Percentiles rank a stretch among this genome's conserved stretches.
Evolutionary conservation across 345 rosid species (phyloP).

Genomic region (Kernera saxatilis): DNA sequence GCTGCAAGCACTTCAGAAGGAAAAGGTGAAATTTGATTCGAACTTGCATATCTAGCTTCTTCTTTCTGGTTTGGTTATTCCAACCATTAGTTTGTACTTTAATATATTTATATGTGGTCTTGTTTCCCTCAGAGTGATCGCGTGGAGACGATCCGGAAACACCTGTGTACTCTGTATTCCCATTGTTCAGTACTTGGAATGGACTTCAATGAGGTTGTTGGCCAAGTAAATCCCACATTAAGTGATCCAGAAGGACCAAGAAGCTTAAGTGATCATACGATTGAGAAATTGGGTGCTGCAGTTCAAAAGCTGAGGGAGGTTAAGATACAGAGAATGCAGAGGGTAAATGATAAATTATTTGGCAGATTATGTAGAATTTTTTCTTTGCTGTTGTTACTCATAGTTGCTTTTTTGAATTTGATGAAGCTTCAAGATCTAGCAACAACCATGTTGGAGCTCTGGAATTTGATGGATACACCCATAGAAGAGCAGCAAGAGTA

Average conservation of each 20-base stretch:
- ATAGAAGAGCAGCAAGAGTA: slow-evolving; percentile 88
- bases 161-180: slow-evolving; percentile 39
- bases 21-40: slow-evolving; percentile 47
- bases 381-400: neutral
- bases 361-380: neutral
- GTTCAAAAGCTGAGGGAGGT: slow-evolving; percentile 53
- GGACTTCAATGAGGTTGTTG: slow-evolving; percentile 53
- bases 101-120: neutral
- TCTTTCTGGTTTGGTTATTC: neutral
- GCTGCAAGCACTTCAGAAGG: slow-evolving; percentile 61
- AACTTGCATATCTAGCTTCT: neutral
- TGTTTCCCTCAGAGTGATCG: slow-evolving; percentile 55
- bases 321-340: slow-evolving; percentile 86
- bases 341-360: slow-evolving; percentile 38
- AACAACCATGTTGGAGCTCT: slow-evolving; percentile 82
- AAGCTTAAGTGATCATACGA: slow-evolving; percentile 54
- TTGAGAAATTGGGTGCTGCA: slow-evolving; percentile 42
- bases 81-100: neutral
- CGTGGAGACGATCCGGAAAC: slow-evolving; percentile 52
- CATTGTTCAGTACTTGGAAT: slow-evolving; percentile 71
- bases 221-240: slow-evolving; percentile 53
- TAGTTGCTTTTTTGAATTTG: neutral
- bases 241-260: slow-evolving; percentile 47
- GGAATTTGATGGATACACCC: slow-evolving; percentile 99
- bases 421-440: slow-evolving; percentile 97